These are phyloP conservation scores for Selaginella tamariscina DNA, from an alignment of 75 land plant genomes.

Conservation along the genomic window DNA sequence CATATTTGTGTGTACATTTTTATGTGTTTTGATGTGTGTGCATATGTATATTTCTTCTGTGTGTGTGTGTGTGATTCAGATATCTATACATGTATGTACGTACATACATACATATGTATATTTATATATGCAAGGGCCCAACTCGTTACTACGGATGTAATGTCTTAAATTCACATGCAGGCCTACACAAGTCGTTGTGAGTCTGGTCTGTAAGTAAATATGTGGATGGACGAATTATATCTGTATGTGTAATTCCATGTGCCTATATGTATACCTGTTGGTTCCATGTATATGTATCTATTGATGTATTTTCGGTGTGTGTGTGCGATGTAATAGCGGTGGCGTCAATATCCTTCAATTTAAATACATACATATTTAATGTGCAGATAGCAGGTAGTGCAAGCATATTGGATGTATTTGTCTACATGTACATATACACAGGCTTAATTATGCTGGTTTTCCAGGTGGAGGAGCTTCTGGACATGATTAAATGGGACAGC, in stretches of 20 bases:
- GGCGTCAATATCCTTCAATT: neutral
- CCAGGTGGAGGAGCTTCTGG: conserved; percentile 61
- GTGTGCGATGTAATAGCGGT: neutral
- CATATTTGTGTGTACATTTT: no score
- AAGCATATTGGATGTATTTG: neutral
- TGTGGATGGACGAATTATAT: neutral
- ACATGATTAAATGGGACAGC: conserved; percentile 77
- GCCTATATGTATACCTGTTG: neutral
- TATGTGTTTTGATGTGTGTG: neutral
- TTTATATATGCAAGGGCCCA: neutral
- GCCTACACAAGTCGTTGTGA: no score
- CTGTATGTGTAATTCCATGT: neutral
- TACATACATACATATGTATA: conserved; percentile 2
- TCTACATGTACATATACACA: neutral
- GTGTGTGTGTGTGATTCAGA: neutral
- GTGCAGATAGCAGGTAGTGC: neutral
- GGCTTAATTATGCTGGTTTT: neutral
- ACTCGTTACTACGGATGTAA: no score
- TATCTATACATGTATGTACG: neutral
- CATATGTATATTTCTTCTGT: neutral
- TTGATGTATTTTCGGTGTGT: neutral
- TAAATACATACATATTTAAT: conserved; percentile 6
- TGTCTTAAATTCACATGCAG: no score
- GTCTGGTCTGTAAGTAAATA: neutral
- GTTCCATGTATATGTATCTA: neutral